These are phyloP conservation scores for Dendrobium huoshanense DNA, from an alignment of 106 monocot genomes.

Conservation along the genomic window DNA sequence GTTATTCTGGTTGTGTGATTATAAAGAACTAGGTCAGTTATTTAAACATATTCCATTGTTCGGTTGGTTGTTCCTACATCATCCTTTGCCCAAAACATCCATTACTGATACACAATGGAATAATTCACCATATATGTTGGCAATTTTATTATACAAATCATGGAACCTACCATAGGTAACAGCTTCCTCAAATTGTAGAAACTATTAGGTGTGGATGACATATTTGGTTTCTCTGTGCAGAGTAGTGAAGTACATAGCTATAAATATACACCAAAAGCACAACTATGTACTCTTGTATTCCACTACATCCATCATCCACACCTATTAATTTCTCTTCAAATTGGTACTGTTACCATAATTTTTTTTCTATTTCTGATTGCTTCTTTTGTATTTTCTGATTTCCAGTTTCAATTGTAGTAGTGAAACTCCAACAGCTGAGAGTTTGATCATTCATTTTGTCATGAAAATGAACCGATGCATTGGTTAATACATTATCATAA, in stretches of 20 bases:
- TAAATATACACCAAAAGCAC: too few relatives aligned
- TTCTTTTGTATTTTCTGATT: not conserved
- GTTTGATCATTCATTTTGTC: not conserved
- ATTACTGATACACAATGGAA: not conserved
- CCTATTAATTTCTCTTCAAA: too few relatives aligned
- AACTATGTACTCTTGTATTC: too few relatives aligned
- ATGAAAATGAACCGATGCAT: not conserved
- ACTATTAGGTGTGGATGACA: too few relatives aligned
- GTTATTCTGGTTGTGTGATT: too few relatives aligned
- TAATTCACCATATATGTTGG: not conserved
- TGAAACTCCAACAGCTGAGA: not conserved
- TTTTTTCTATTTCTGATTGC: not conserved
- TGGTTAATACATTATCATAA: not conserved
- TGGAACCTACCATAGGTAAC: not conserved
- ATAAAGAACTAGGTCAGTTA: not conserved
- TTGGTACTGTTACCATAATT: not conserved
- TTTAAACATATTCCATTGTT: not conserved
- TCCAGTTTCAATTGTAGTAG: not conserved
- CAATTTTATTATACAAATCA: not conserved
- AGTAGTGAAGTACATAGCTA: too few relatives aligned
- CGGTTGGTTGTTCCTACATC: not conserved
- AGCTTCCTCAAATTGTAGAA: not conserved
- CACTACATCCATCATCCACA: too few relatives aligned
- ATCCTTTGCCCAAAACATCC: not conserved
- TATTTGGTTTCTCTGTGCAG: too few relatives aligned